phyloP scores from a whole-genome alignment of 345 rosid genomes.

The Eucalyptus microcorys region DNA sequence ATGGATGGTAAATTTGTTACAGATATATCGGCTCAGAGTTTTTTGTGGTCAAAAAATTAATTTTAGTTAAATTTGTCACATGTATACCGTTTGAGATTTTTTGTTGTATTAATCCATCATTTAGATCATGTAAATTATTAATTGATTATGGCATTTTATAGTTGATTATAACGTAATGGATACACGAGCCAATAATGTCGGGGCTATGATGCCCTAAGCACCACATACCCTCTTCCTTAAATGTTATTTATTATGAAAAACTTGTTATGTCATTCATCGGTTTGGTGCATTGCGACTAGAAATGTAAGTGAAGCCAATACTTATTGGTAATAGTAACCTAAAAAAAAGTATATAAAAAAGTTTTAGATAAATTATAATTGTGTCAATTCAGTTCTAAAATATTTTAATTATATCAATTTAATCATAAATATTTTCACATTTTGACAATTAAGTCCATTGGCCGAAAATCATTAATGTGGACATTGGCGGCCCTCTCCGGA shows the following conservation, averaged over 20 bases:
- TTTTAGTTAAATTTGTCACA: too few species aligned
- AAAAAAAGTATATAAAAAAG: too few species aligned
- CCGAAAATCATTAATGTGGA: too few species aligned
- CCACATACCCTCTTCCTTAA: neutral
- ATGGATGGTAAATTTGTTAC: too few species aligned
- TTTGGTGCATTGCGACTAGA: neutral
- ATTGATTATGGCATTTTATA: neutral
- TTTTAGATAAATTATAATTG: too few species aligned
- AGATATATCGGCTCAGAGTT: fast-evolving
- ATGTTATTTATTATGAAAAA: neutral
- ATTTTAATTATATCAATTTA: too few species aligned
- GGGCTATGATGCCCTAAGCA: neutral
- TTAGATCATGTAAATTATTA: neutral
- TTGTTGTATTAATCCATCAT: too few species aligned
- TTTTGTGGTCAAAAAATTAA: too few species aligned
- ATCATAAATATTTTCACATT: too few species aligned
- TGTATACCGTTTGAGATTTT: too few species aligned
- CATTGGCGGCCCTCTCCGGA: fast-evolving
- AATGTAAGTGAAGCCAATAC: neutral
- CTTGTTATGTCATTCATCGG: neutral
- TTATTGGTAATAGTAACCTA: neutral
- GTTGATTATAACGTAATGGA: neutral
- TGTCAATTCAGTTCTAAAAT: fast-evolving
- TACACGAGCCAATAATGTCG: neutral
- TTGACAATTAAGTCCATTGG: too few species aligned